Evolutionary conservation across 768 basidiomycete genomes (phyloP).

Genomic region (Chiua virens): DNA sequence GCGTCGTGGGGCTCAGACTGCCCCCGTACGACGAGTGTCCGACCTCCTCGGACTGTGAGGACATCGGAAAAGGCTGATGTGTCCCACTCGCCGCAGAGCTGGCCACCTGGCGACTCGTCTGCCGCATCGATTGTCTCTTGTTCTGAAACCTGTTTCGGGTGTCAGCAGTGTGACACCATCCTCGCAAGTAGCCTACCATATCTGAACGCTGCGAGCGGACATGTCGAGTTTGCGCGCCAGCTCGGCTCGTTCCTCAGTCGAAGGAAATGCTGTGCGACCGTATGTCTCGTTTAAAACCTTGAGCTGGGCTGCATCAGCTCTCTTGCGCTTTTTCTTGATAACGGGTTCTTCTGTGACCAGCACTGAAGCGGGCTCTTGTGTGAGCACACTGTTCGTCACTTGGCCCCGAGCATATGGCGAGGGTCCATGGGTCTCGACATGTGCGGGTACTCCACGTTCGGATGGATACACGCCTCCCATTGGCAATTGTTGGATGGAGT

Average conservation of each 20-base stretch:
- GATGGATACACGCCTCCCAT: slow-evolving; percentile 27
- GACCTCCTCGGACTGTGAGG: slow-evolving; percentile 36
- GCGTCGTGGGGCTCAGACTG: slow-evolving; percentile 31
- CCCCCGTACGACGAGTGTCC: slow-evolving; percentile 35
- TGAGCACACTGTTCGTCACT: slow-evolving; percentile 31
- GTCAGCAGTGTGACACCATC: slow-evolving; percentile 19
- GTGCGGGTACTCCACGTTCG: slow-evolving; percentile 39
- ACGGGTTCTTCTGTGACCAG: slow-evolving; percentile 58
- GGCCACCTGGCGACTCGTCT: slow-evolving; percentile 66
- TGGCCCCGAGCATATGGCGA: slow-evolving; percentile 52
- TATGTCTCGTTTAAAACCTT: slow-evolving; percentile 82
- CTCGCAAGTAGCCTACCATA: slow-evolving; percentile 55
- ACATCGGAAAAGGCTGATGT: slow-evolving; percentile 51
- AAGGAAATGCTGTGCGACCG: slow-evolving; percentile 80
- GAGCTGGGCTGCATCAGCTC: slow-evolving; percentile 77
- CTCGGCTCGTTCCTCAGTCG: slow-evolving; percentile 80
- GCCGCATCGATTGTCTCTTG: slow-evolving; percentile 80
- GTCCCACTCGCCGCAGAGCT: slow-evolving; percentile 42
- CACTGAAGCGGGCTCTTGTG: slow-evolving; percentile 34
- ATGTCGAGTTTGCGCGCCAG: slow-evolving; percentile 78
- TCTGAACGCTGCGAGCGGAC: slow-evolving; percentile 84
- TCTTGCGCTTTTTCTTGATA: slow-evolving; percentile 87
- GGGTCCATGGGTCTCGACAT: slow-evolving; percentile 39
- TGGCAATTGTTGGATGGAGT: slow-evolving; percentile 28
- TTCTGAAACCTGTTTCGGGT: slow-evolving; percentile 73